phyloP scores from a whole-genome alignment of 306 rosid genomes.

The Castanea mollissima region DNA sequence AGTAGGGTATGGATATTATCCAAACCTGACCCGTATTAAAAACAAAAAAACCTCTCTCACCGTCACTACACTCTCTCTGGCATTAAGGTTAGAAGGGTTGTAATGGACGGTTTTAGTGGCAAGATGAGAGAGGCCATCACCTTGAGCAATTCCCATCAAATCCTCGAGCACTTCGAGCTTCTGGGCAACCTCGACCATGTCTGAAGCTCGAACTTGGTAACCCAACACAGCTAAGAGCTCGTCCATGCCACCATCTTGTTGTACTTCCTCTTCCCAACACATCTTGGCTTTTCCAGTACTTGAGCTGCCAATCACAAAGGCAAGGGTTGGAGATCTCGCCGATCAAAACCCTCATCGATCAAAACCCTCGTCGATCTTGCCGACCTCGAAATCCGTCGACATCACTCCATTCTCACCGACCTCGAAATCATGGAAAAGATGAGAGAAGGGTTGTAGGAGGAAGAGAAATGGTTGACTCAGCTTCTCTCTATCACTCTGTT shows the following conservation, averaged over 20 bases:
- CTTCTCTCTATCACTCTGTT: too few species aligned
- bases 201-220: slow-evolving; percentile 73
- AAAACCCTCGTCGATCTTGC: too few species aligned
- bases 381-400: too few species aligned
- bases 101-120: slow-evolving; percentile 58
- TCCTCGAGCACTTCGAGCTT: slow-evolving; percentile 77
- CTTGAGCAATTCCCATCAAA: slow-evolving; percentile 59
- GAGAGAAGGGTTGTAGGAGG: too few species aligned
- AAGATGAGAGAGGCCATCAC: slow-evolving; percentile 47
- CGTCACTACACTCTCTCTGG: too few species aligned
- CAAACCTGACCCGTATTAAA: too few species aligned
- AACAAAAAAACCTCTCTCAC: too few species aligned
- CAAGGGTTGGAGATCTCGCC: slow-evolving; percentile 14
- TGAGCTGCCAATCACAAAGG: slow-evolving; percentile 6
- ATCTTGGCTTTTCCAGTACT: slow-evolving; percentile 44
- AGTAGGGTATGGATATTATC: too few species aligned
- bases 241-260: slow-evolving; percentile 62
- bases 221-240: slow-evolving; percentile 87
- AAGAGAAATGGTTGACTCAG: too few species aligned
- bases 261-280: slow-evolving; percentile 51
- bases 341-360: too few species aligned
- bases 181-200: slow-evolving; percentile 85
- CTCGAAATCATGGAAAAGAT: too few species aligned
- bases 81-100: slow-evolving; percentile 48
- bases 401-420: too few species aligned